Base-by-base conservation (phyloP, 352 stramenopile genomes). In the Pythium dissotocum region DNA sequence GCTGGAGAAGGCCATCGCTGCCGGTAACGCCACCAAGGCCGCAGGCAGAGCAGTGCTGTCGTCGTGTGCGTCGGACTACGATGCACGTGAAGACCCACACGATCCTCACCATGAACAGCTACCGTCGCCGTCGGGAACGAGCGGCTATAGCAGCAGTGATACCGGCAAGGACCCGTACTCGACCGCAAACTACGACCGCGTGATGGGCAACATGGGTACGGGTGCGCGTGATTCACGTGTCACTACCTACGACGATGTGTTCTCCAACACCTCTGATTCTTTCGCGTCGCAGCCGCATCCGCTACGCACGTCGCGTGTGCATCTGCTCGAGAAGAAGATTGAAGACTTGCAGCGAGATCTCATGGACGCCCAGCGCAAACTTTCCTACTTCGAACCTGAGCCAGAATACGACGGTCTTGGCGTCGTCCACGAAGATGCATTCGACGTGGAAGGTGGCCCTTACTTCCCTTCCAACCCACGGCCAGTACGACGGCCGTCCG, bases 1-100 rank as follows among this genome's bases (percentile, higher is more conserved):
- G 2, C 72, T 82, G 32, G 76, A 75, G 5, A 89, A 87, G 60
- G 89, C 83, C 2, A 88, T 92, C 32, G 83, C 81, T n/a, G 83
- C 83, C 18, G 83, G 80, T 1, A 61, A 68, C 13, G 83, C 79
- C 2, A 89, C 83, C 18, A 75, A 74, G 40, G 73, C 89, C 36
- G 83, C 82, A 9, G 83, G 82, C 0, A 71, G 85, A 28, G 80
- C 82, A 4, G 87, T 91, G 33, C 67, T 91, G 9, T 88, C 82
- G 2, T 79, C 75, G 2, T 79, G 65, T 14, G 77, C 73, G 9
- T 80, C 77, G 24, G 67, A 83, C 51, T 76, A 77, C 61, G 49
- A 72, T 10, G 58, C 24, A 3, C 59, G 54, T 16, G 52, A 48
- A 2, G 58, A 72, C 42, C 26, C 35, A 8, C 60, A 67, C 28